Percentiles rank a stretch among this genome's conserved stretches.
Conservation (phyloP, 148 eudicot genomes). For the Spergularia bocconei region DNA sequence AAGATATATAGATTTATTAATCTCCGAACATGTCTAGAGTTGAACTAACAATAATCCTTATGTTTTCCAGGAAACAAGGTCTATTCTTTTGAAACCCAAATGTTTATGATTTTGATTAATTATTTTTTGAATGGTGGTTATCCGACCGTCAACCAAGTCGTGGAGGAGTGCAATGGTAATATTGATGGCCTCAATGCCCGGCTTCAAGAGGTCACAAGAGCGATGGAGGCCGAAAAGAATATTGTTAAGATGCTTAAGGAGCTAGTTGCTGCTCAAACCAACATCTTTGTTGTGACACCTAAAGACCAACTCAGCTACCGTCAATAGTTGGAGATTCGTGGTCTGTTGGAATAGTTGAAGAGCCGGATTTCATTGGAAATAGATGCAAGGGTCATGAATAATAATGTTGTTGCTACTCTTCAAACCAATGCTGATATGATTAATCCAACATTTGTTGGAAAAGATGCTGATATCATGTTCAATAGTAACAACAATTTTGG, state of each 20-base stretch:
- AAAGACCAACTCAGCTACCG: background rate
- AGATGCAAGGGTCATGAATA: no score
- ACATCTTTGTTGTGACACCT: background rate
- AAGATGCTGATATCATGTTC: no score
- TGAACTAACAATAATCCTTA: background rate
- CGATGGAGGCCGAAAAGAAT: background rate
- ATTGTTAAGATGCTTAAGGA: background rate
- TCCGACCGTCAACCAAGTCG: no score
- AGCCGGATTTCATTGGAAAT: background rate
- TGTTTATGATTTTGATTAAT: background rate
- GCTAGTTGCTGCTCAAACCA: background rate
- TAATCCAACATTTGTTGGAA: no score
- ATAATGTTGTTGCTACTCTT: no score
- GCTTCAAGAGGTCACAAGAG: background rate
- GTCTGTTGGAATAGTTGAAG: background rate
- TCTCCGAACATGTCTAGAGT: no score
- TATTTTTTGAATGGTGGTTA: background rate
- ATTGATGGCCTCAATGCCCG: background rate
- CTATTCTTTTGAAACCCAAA: conserved; percentile 9
- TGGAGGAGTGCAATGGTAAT: no score
- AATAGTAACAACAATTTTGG: no score
- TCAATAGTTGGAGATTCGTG: background rate
- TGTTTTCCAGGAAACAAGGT: conserved; percentile 2
- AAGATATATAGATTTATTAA: no score
- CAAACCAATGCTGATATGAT: no score